A percentile compares a stretch with the other conserved stretches of the same genome.
Conservation (phyloP, 345 rosid genomes). For the Salix arbutifolia region DNA sequence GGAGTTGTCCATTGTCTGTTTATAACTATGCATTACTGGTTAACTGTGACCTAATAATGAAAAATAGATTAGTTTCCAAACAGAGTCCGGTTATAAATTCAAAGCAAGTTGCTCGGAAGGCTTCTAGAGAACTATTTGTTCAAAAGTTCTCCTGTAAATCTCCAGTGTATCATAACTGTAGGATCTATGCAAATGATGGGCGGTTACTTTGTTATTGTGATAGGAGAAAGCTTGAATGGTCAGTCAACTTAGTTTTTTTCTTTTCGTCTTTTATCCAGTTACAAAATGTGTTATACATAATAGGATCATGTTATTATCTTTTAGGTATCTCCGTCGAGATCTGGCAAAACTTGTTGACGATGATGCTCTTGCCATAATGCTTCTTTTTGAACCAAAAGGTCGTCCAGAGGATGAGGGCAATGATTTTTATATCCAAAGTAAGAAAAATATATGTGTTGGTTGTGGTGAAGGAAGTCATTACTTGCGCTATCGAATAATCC, state of each 20-base stretch:
- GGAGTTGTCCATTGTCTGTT: slow-evolving; percentile 64
- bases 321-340: slow-evolving; percentile 70
- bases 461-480: slow-evolving; percentile 96
- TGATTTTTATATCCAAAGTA: slow-evolving; percentile 90
- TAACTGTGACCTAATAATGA: slow-evolving; percentile 42
- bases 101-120: slow-evolving; percentile 57
- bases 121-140: slow-evolving; percentile 76
- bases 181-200: slow-evolving; percentile 93
- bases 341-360: slow-evolving; percentile 82
- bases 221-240: slow-evolving; percentile 89
- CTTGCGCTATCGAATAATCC: slow-evolving; percentile 85
- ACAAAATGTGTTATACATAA: slow-evolving; percentile 8
- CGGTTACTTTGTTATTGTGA: slow-evolving; percentile 92
- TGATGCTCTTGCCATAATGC: slow-evolving; percentile 83
- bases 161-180: slow-evolving; percentile 92
- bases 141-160: slow-evolving; percentile 94
- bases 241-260: slow-evolving; percentile 14
- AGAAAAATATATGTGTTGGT: slow-evolving; percentile 87
- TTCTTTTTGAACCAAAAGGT: slow-evolving; percentile 91
- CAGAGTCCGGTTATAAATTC: slow-evolving; percentile 47
- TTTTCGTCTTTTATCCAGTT: slow-evolving; percentile 5
- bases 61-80: slow-evolving; percentile 36
- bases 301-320: slow-evolving; percentile 8
- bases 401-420: slow-evolving; percentile 97
- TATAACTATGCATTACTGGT: slow-evolving; percentile 69